A percentile compares a stretch with the other conserved stretches of the same genome.
These are phyloP conservation scores for Yamadazyma spencermartinsiae DNA, from an alignment of 1,139 yeast genomes.

Conservation along the genomic window DNA sequence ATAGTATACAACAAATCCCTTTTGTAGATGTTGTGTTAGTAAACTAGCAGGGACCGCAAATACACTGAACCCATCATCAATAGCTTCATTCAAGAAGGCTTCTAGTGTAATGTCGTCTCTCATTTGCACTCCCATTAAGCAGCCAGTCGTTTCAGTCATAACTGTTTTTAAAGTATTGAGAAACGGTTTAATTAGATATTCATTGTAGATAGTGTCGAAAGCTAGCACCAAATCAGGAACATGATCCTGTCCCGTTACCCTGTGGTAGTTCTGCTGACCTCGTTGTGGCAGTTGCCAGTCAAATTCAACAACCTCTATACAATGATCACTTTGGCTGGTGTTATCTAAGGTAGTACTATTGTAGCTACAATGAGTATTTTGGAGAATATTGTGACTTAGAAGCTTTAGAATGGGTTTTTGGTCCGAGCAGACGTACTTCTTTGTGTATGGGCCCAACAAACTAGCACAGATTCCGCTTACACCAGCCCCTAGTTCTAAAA, in stretches of 20 bases:
- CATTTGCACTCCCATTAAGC: constrained; percentile 55
- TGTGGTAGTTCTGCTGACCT: constrained; percentile 27
- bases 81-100: constrained; percentile 37
- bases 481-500: constrained; percentile 71
- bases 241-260: constrained; percentile 6
- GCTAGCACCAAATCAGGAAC: constrained; percentile 55
- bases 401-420: constrained; percentile 58
- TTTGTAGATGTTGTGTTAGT: constrained; percentile 28
- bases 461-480: constrained; percentile 57
- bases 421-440: constrained; percentile 58
- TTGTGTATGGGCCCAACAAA: constrained; percentile 38
- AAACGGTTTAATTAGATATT: constrained; percentile 55
- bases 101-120: constrained; percentile 56
- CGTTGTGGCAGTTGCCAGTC: constrained; percentile 63
- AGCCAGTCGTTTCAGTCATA: constrained; percentile 31
- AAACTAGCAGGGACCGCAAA: constrained; percentile 27
- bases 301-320: constrained; percentile 48
- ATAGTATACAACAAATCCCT: constrained; percentile 50
- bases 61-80: constrained; percentile 19
- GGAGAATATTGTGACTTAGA: constrained; percentile 43
- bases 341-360: neutral
- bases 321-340: neutral
- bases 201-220: constrained; percentile 73
- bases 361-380: constrained; percentile 24
- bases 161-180: constrained; percentile 41